Conservation (phyloP, 2,329 filamentous ascomycete species). For the Fusarium sp. region DNA sequence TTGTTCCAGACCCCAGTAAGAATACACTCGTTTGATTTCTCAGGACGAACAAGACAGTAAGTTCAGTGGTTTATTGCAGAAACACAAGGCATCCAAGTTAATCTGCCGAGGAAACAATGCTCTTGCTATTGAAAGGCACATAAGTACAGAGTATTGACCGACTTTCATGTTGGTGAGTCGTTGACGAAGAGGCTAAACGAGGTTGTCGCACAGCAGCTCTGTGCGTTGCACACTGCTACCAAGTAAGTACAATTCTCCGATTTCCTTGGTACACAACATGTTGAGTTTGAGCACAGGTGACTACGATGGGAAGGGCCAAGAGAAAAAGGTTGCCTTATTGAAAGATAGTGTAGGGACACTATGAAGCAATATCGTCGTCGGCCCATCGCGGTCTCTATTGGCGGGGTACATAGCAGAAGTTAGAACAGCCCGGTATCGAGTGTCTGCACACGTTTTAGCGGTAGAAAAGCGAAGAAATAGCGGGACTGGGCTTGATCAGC, state of each 20-base stretch:
- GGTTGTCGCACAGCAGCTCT: conserved; percentile 12
- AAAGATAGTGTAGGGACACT: neutral
- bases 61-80: conserved; percentile 2
- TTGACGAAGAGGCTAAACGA: conserved; percentile 13
- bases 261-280: neutral
- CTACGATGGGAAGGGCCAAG: conserved; percentile 24
- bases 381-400: neutral
- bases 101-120: neutral
- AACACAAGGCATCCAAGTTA: neutral
- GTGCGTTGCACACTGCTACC: conserved; percentile 28
- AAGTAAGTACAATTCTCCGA: conserved; percentile 40
- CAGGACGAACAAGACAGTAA: neutral
- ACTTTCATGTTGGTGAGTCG: conserved; percentile 1
- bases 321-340: conserved; percentile 16
- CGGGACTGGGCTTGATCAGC: neutral
- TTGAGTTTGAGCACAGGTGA: conserved; percentile 20
- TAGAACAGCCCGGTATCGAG: too few relatives aligned
- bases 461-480: neutral
- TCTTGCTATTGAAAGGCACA: conserved; percentile 11
- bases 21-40: neutral
- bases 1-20: neutral
- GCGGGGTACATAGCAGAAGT: neutral
- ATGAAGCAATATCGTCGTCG: neutral
- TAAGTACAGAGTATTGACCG: neutral
- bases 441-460: neutral